Conservation (phyloP, 192 early-diverging fungal species). For the Backusella tuberculispora region DNA sequence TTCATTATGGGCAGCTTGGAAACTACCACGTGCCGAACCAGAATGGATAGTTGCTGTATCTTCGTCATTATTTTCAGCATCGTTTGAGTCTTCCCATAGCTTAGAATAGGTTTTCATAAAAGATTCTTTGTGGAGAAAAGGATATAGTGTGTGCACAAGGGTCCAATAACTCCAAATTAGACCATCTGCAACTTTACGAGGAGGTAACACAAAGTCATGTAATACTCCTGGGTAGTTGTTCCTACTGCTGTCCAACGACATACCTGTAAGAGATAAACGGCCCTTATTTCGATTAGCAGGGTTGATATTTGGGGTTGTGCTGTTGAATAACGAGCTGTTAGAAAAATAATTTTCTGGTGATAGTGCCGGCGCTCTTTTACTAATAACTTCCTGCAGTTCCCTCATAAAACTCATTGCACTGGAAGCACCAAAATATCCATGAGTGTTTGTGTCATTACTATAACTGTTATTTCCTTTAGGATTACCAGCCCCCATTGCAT, state of each 20-base stretch:
- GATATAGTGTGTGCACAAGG: constrained; percentile 24
- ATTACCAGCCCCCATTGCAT: constrained; percentile 25
- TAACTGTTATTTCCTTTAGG: not conserved
- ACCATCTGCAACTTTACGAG: constrained; percentile 20
- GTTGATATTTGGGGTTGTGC: not conserved
- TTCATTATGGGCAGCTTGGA: not conserved
- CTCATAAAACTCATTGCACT: constrained; percentile 25
- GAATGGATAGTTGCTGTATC: constrained; percentile 3
- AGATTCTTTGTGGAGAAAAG: constrained; percentile 24
- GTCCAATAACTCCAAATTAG: constrained; percentile 24
- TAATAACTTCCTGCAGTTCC: constrained; percentile 15
- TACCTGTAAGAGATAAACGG: not conserved
- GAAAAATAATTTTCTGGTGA: not conserved
- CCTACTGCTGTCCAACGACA: not conserved
- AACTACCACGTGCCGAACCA: not conserved
- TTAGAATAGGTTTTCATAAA: constrained; percentile 27
- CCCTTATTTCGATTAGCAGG: not conserved
- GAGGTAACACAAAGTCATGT: not conserved
- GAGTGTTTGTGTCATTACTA: not conserved
- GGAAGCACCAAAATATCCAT: constrained; percentile 20
- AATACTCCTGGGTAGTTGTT: not conserved
- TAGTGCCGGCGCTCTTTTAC: constrained; percentile 7
- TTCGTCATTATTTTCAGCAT: constrained; percentile 10
- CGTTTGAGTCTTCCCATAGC: constrained; percentile 19
- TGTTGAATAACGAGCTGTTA: not conserved